A percentile compares a stretch with the other conserved stretches of the same genome.
Conservation (phyloP, 2,329 filamentous ascomycete genomes). For the Colletotrichum sp. region DNA sequence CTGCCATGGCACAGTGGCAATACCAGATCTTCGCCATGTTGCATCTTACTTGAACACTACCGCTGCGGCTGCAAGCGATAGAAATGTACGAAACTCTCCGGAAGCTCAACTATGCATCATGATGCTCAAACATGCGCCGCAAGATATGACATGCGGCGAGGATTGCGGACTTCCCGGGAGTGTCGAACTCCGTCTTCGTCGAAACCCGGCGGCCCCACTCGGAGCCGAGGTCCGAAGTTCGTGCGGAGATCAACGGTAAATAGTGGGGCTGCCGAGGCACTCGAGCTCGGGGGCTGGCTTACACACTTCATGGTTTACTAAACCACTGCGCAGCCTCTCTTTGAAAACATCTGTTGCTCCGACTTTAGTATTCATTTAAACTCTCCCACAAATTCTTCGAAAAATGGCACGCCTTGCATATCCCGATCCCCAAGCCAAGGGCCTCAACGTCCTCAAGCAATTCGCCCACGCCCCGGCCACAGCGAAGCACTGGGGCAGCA, state of each 20-base stretch:
- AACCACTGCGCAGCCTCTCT: not conserved
- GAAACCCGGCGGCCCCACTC: not conserved
- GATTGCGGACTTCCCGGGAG: not conserved
- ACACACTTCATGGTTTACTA: not conserved
- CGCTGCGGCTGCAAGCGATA: not conserved
- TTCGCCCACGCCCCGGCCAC: not conserved
- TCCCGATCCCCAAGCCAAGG: not conserved
- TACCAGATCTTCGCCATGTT: not conserved
- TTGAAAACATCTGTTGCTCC: too few relatives aligned
- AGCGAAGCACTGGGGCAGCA: not conserved
- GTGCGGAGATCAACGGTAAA: not conserved
- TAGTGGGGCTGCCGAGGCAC: not conserved
- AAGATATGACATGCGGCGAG: not conserved
- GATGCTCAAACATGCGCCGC: too few relatives aligned
- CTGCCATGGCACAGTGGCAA: accelerated
- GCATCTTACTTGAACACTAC: not conserved
- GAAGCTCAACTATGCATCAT: too few relatives aligned
- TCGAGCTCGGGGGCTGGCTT: not conserved
- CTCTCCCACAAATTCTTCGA: too few relatives aligned
- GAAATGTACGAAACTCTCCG: accelerated
- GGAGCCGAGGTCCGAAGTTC: not conserved
- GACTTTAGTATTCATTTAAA: too few relatives aligned
- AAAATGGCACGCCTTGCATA: not conserved
- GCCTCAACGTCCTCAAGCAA: not conserved
- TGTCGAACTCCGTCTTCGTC: not conserved